phyloP scores from a whole-genome alignment of 129 eudicot species.

The Pittosporum tobira region DNA sequence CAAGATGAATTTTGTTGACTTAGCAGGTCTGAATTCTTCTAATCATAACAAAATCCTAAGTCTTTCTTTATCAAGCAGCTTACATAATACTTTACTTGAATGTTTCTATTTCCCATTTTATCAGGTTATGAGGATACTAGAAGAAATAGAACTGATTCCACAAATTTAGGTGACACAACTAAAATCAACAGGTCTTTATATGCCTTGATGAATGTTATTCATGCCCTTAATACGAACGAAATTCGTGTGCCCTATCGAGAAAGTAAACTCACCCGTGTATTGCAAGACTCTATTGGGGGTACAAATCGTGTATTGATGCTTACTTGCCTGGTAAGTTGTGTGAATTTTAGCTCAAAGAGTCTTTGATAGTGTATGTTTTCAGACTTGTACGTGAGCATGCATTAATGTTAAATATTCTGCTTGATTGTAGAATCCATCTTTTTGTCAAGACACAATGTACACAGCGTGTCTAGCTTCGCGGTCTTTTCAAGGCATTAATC shows the following conservation, averaged over 20 bases:
- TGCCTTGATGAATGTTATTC: constrained; percentile 57
- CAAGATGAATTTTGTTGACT: constrained; percentile 76
- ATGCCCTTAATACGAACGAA: constrained; percentile 63
- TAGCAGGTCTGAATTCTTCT: constrained; percentile 49
- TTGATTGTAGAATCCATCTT: constrained; percentile 44
- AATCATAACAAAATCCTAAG: neutral
- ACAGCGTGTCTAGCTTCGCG: constrained; percentile 42
- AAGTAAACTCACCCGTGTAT: constrained; percentile 62
- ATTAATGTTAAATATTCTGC: neutral
- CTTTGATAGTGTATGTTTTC: neutral
- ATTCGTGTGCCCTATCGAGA: constrained; percentile 75
- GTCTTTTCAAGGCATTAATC: constrained; percentile 27
- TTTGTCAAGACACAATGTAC: constrained; percentile 65
- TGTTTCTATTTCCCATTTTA: neutral
- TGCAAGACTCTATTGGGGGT: constrained; percentile 80
- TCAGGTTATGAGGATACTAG: constrained; percentile 67
- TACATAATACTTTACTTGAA: neutral
- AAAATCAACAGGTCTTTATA: constrained; percentile 63
- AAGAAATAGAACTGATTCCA: constrained; percentile 45
- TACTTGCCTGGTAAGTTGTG: constrained; percentile 59
- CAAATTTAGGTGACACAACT: constrained; percentile 34
- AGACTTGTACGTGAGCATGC: neutral
- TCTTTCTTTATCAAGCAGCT: neutral
- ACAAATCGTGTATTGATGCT: constrained; percentile 46
- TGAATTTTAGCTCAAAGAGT: neutral